Base-by-base conservation (phyloP, 1,139 yeast genomes). In the Hansenula lynferdii region DNA sequence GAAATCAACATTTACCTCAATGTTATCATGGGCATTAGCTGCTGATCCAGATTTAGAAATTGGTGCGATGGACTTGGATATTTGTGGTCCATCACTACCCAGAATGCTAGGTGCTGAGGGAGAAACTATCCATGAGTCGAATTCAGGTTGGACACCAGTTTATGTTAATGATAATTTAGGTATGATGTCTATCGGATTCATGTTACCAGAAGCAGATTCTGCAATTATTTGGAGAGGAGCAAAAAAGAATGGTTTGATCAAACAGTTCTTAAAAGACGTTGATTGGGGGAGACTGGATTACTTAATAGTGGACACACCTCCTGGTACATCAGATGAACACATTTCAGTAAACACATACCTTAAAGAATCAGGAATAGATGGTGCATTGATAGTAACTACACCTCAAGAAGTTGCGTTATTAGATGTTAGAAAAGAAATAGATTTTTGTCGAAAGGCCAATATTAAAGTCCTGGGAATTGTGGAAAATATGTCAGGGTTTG, bases 271-370 rank as follows among this genome's bases (percentile, higher is more conserved):
- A 42, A 89, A 86, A 57, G 97, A 92, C 53, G 97, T 92, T 3
- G 87, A 87, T 53, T 94, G 99, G 99, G 96, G 96, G 2, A 81
- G 80, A 36, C 67, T 94, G 41, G 97, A 94, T 61, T 92, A 86
- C 56, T 67, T 94, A 51, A 75, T 94, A 14, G 85, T 94, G 6
- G 99, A 94, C 54, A 94, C 99, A 0, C 99, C 98, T 0, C 99
- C 99, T 0, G 98, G 99, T 0, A 92, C 99, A 0, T 84, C 96
- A 0, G 99, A 94, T 60, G 99, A 94, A 59, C 99, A 94, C 61
- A 70, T 94, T 34, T 80, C 95, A 8, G 90, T 92, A 20, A 86
- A 92, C 31, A 80, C 85, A 35, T 90, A 85, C 55, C 69, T 94
- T 75, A 84, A 86, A 53, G 96, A 87, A 34, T 81, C 83, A 7